phyloP scores from a whole-genome alignment of 306 rosid species.

The Coriaria nepalensis region DNA sequence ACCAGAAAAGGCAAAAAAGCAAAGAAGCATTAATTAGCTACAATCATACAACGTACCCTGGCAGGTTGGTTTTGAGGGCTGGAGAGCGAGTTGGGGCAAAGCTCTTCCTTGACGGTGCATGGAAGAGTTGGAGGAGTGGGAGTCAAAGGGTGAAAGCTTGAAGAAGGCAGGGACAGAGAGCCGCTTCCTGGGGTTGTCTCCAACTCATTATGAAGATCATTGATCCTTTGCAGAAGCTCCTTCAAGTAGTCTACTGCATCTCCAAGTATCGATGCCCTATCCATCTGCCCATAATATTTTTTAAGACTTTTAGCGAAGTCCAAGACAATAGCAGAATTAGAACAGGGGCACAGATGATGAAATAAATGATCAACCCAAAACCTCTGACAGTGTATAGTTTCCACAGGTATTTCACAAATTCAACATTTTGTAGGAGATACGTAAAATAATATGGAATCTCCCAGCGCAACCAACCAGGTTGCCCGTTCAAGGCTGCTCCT shows the following conservation, averaged over 20 bases:
- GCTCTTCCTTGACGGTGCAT: constrained; percentile 78
- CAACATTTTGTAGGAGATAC: no score
- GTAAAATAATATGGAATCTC: no score
- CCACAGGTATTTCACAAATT: no score
- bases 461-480: no score
- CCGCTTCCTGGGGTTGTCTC: constrained; percentile 62
- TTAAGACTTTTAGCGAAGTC: not conserved
- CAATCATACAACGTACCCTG: constrained; percentile 34
- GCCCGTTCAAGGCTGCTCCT: no score
- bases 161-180: constrained; percentile 44
- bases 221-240: constrained; percentile 87
- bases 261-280: constrained; percentile 95
- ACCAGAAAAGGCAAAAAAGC: not conserved
- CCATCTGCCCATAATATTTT: constrained; percentile 46
- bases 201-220: constrained; percentile 74
- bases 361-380: no score
- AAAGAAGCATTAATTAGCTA: not conserved
- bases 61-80: constrained; percentile 74
- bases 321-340: not conserved
- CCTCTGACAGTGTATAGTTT: no score
- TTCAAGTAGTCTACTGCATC: constrained; percentile 95
- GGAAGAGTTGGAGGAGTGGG: constrained; percentile 75
- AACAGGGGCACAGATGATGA: no score
- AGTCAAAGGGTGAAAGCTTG: constrained; percentile 67
- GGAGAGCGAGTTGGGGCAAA: constrained; percentile 57